Conservation (phyloP, 306 rosid genomes). For the Trifolium fragiferum region DNA sequence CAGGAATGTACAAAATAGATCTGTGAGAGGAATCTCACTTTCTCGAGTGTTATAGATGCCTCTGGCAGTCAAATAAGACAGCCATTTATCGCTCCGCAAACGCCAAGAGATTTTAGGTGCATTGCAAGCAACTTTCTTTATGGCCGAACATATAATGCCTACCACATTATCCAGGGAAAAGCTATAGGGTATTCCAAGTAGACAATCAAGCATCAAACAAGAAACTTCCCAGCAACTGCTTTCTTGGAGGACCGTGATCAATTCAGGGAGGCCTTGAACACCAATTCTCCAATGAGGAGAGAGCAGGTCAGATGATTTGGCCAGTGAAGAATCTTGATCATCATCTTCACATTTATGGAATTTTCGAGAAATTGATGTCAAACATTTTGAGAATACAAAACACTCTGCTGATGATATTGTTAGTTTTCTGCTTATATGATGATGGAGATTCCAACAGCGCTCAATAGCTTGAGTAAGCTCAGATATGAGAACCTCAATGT, state of each 20-base stretch:
- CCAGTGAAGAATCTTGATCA: constrained; percentile 57
- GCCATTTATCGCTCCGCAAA: constrained; percentile 79
- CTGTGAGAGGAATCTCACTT: constrained; percentile 67
- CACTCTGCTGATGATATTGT: constrained; percentile 70
- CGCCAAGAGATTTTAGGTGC: constrained; percentile 93
- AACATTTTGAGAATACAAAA: constrained; percentile 67
- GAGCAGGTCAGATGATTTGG: constrained; percentile 53
- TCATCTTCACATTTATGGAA: constrained; percentile 52
- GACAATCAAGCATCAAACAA: constrained; percentile 76
- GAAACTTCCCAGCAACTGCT: constrained; percentile 91
- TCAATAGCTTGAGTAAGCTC: constrained; percentile 71
- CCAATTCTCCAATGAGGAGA: constrained; percentile 63
- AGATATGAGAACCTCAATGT: constrained; percentile 65
- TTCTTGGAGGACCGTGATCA: constrained; percentile 66
- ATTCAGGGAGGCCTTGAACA: constrained; percentile 72
- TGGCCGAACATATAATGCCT: constrained; percentile 66
- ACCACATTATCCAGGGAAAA: constrained; percentile 63
- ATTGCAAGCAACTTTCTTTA: constrained; percentile 61
- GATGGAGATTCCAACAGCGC: constrained; percentile 86
- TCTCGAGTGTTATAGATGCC: constrained; percentile 61
- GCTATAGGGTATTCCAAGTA: constrained; percentile 61
- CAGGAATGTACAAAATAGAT: constrained; percentile 72
- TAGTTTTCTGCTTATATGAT: constrained; percentile 71
- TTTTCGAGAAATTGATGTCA: constrained; percentile 58
- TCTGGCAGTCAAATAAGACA: constrained; percentile 59